Evolutionary conservation across 306 rosid genomes (phyloP).

Genomic region (Glycine tomentella): DNA sequence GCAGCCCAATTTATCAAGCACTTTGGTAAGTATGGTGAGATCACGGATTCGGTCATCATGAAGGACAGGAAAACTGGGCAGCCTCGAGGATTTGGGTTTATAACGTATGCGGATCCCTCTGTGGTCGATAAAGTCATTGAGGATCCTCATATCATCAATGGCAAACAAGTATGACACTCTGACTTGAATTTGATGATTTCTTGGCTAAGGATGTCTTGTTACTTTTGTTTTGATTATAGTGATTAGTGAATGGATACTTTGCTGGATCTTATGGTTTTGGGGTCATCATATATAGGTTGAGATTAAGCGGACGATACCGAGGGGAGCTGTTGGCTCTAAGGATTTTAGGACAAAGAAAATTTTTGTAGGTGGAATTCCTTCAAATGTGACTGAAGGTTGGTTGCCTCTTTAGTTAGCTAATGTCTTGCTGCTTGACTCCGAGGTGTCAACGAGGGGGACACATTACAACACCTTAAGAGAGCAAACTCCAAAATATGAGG

Average conservation of each 20-base stretch:
- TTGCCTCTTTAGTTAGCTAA: slow-evolving; percentile 37
- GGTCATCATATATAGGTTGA: slow-evolving; percentile 68
- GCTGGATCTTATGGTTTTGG: slow-evolving; percentile 50
- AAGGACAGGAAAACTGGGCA: slow-evolving; percentile 94
- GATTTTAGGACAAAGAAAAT: slow-evolving; percentile 94
- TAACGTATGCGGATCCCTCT: slow-evolving; percentile 80
- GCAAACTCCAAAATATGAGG: slow-evolving; percentile 31
- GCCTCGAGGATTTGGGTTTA: slow-evolving; percentile 95
- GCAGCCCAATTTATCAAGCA: slow-evolving; percentile 89
- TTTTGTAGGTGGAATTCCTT: slow-evolving; percentile 94
- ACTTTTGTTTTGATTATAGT: slow-evolving; percentile 32
- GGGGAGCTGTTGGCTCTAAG: slow-evolving; percentile 81
- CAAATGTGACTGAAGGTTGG: slow-evolving; percentile 86
- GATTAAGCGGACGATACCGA: slow-evolving; percentile 95
- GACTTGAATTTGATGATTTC: slow-evolving; percentile 41
- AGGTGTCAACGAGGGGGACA: slow-evolving; percentile 41
- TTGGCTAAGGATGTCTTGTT: slow-evolving; percentile 47
- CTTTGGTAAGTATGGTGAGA: slow-evolving; percentile 86
- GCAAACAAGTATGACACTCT: slow-evolving; percentile 83
- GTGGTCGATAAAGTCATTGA: slow-evolving; percentile 94
- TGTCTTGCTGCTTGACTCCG: slow-evolving; percentile 32
- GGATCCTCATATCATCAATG: slow-evolving; percentile 80
- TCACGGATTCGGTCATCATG: slow-evolving; percentile 90
- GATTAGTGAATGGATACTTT: slow-evolving; percentile 40
- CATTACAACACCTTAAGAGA: slow-evolving; percentile 41